A percentile compares a stretch with the other conserved stretches of the same genome.
Evolutionary conservation across 2,329 filamentous ascomycete species (phyloP).

Genomic region (Cladosporium sp.): DNA sequence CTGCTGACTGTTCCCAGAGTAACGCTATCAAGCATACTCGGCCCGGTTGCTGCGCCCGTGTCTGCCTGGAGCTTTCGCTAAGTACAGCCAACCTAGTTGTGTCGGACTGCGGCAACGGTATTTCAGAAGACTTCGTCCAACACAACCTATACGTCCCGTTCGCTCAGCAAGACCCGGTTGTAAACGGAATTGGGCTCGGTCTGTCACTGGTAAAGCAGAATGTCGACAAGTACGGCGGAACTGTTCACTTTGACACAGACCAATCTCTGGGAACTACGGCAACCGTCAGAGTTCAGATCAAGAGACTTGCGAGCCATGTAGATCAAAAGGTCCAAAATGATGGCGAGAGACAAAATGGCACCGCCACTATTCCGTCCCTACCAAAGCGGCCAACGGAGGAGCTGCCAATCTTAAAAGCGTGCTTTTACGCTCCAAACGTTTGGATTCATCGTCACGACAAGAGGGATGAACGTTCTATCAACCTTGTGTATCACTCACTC

Average conservation of each 20-base stretch:
- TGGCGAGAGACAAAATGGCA: background rate
- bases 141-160: conserved; percentile 66
- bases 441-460: background rate
- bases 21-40: background rate
- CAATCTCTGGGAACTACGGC: conserved; percentile 28
- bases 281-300: conserved; percentile 23
- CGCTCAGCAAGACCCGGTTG: conserved; percentile 63
- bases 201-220: conserved; percentile 64
- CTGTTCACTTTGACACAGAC: conserved; percentile 46
- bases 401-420: background rate
- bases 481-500: background rate
- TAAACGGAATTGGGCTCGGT: conserved; percentile 65
- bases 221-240: conserved; percentile 61
- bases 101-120: conserved; percentile 66
- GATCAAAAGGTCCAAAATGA: background rate
- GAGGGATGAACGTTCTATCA: background rate
- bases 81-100: conserved; percentile 40
- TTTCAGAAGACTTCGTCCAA: conserved; percentile 63
- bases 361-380: background rate
- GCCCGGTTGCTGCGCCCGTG: background rate
- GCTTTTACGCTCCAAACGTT: background rate
- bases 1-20: background rate
- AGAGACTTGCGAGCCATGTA: background rate
- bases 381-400: background rate
- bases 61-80: background rate